Evolutionary conservation across 495 filamentous ascomycete species (phyloP).

Genomic region (Daldinia bambusicola): DNA sequence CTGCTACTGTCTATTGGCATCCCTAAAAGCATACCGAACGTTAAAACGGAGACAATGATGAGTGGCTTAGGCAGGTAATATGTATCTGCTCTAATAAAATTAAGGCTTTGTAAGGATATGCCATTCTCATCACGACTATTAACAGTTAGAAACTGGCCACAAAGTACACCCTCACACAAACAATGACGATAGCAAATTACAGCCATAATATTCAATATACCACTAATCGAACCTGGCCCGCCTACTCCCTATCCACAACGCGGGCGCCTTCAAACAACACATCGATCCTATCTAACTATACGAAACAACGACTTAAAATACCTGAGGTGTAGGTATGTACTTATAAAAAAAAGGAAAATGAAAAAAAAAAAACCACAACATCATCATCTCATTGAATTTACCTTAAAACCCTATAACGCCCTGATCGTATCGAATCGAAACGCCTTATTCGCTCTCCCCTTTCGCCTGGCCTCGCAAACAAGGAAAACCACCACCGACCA

Average conservation of each 20-base stretch:
- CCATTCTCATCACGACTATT: too few species aligned
- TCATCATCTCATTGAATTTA: slow-evolving; percentile 5
- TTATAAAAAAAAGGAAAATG: background rate
- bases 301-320: background rate
- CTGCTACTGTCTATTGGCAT: too few species aligned
- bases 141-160: background rate
- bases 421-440: background rate
- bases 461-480: background rate
- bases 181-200: background rate
- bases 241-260: background rate
- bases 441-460: background rate
- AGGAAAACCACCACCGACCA: background rate
- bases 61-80: too few species aligned
- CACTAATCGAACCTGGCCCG: background rate
- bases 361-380: background rate
- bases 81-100: background rate
- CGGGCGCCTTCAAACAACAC: background rate
- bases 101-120: too few species aligned
- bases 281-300: background rate
- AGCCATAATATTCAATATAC: slow-evolving; percentile 4
- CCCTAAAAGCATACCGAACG: too few species aligned
- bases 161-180: background rate
- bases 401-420: background rate
- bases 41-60: too few species aligned
- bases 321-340: background rate